These are phyloP conservation scores for Ogataea pilisensis DNA, from an alignment of 805 yeast genomes.

Conservation along the genomic window DNA sequence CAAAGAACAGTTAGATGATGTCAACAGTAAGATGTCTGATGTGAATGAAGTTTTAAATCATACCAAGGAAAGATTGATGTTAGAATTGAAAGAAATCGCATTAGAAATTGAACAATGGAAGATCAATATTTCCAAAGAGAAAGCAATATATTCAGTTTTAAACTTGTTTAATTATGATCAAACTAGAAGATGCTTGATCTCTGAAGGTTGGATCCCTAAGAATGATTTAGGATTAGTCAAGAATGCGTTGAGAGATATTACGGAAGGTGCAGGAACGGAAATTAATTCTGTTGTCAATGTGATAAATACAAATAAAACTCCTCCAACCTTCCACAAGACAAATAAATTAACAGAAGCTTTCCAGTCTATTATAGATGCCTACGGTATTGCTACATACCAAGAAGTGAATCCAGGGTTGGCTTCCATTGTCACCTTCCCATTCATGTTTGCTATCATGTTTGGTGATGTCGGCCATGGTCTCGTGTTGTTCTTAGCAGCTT, in stretches of 20 bases:
- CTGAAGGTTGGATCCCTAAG: conserved; percentile 96
- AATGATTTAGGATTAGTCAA: conserved; percentile 67
- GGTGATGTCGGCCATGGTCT: conserved; percentile 98
- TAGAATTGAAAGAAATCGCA: conserved; percentile 78
- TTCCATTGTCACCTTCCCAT: conserved; percentile 71
- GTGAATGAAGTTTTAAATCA: conserved; percentile 50
- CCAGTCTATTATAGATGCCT: conserved; percentile 72
- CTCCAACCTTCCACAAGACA: conserved; percentile 68
- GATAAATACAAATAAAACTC: conserved; percentile 59
- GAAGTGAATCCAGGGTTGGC: conserved; percentile 77
- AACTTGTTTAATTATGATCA: conserved; percentile 79
- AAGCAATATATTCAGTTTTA: conserved; percentile 73
- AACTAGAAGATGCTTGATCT: conserved; percentile 79
- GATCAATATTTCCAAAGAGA: conserved; percentile 67
- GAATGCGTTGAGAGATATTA: conserved; percentile 58
- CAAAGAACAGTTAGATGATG: conserved; percentile 46
- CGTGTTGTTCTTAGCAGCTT: conserved; percentile 70
- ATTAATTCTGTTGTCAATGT: conserved; percentile 55
- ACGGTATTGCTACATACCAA: conserved; percentile 70
- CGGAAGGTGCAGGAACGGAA: conserved; percentile 43
- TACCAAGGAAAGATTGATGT: conserved; percentile 62
- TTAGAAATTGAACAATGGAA: conserved; percentile 75
- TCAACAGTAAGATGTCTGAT: conserved; percentile 40
- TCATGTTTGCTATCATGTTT: conserved; percentile 98
- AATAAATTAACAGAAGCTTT: conserved; percentile 68